phyloP scores from a whole-genome alignment of 768 basidiomycete species.

The Crassisporium funariophilum region DNA sequence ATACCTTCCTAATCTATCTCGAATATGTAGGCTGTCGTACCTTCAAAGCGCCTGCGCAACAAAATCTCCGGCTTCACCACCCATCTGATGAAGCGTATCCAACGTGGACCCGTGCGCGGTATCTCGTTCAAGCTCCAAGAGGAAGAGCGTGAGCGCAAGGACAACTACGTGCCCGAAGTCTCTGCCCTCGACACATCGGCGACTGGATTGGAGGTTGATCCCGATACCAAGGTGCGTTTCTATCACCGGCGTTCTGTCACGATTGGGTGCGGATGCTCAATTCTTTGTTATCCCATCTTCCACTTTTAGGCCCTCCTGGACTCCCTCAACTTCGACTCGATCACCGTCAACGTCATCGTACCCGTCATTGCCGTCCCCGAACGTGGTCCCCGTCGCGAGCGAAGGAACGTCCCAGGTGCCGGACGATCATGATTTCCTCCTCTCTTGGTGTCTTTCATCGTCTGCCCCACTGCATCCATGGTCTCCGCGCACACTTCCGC shows the following conservation, averaged over 20 bases:
- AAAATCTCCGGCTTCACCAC: slow-evolving; percentile 99
- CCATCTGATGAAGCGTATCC: slow-evolving; percentile 99
- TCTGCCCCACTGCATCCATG: too few relatives aligned
- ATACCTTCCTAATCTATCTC: neutral
- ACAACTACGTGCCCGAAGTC: slow-evolving; percentile 98
- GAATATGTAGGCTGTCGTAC: slow-evolving; percentile 76
- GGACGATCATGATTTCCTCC: slow-evolving; percentile 41
- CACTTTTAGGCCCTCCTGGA: slow-evolving; percentile 75
- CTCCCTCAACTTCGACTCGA: slow-evolving; percentile 92
- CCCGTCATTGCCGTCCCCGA: slow-evolving; percentile 69
- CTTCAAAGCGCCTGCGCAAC: slow-evolving; percentile 98
- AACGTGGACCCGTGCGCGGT: slow-evolving; percentile 96
- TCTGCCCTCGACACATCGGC: slow-evolving; percentile 87
- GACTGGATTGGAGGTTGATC: slow-evolving; percentile 83
- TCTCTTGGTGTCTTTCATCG: neutral
- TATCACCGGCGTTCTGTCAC: neutral
- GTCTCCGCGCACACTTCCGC: too few relatives aligned
- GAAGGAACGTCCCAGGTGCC: slow-evolving; percentile 82
- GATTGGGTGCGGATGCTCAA: neutral
- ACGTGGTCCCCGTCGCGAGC: slow-evolving; percentile 72
- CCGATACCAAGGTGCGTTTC: slow-evolving; percentile 83
- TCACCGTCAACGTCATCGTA: slow-evolving; percentile 70
- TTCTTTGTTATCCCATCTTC: neutral
- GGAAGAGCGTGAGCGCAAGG: slow-evolving; percentile 98
- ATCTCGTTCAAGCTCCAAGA: slow-evolving; percentile 99